Conservation (phyloP, 768 basidiomycete species). For the Kwoniella botswanensis region DNA sequence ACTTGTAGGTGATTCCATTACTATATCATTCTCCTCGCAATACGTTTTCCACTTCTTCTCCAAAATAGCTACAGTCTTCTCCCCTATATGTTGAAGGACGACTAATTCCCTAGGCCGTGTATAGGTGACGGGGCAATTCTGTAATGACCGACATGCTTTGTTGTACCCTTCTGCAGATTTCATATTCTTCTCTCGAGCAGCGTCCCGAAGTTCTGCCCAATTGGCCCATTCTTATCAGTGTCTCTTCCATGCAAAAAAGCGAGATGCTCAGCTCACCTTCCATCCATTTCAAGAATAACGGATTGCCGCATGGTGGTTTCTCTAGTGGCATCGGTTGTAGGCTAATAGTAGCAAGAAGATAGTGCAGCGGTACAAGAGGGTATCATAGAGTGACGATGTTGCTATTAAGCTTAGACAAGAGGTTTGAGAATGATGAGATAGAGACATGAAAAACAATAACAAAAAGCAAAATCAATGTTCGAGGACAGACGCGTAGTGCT, state of each 20-base stretch:
- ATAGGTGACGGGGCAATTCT: conserved; percentile 50
- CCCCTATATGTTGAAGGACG: conserved; percentile 46
- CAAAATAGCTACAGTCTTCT: conserved; percentile 44
- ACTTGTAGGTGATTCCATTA: conserved; percentile 38
- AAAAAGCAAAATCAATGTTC: not conserved
- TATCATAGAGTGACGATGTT: no score
- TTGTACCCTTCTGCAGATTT: conserved; percentile 49
- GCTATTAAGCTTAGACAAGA: no score
- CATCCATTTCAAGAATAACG: conserved; percentile 51
- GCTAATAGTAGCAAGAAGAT: not conserved
- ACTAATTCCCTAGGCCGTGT: conserved; percentile 47
- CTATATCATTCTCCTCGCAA: conserved; percentile 44
- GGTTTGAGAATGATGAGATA: no score
- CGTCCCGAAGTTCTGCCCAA: conserved; percentile 42
- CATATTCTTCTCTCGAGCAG: conserved; percentile 40
- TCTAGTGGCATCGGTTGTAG: conserved; percentile 18
- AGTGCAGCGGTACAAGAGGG: no score
- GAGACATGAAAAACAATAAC: not conserved
- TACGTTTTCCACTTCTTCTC: conserved; percentile 47
- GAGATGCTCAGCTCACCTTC: conserved; percentile 39
- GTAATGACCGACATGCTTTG: conserved; percentile 49
- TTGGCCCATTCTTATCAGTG: not conserved
- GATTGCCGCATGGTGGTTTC: conserved; percentile 50
- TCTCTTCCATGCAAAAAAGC: not conserved
- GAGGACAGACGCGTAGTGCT: no score